These are phyloP conservation scores for Parmelia sp. DNA, from an alignment of 495 filamentous ascomycete species.

Conservation along the genomic window DNA sequence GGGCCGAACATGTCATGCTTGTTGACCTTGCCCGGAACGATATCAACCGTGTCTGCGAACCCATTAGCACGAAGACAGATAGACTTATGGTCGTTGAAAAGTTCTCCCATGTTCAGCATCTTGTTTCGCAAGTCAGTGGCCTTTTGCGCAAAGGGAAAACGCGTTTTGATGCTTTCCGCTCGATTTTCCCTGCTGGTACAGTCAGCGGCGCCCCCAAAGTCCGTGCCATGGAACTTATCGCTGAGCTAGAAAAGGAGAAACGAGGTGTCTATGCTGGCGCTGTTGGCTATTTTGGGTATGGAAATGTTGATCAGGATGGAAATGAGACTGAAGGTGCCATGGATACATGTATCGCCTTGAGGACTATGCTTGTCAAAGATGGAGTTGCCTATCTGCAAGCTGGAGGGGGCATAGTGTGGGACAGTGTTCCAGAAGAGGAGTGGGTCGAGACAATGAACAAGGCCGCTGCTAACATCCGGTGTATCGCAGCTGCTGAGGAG, in stretches of 20 bases:
- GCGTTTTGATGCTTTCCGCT: slow-evolving; percentile 90
- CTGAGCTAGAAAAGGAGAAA: slow-evolving; percentile 88
- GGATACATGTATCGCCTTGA: slow-evolving; percentile 97
- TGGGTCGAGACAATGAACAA: slow-evolving; percentile 98
- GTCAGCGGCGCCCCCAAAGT: slow-evolving; percentile 95
- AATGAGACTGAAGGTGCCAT: slow-evolving; percentile 67
- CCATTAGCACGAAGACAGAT: slow-evolving; percentile 79
- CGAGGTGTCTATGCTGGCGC: slow-evolving; percentile 95
- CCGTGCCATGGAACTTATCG: slow-evolving; percentile 92
- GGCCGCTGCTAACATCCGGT: slow-evolving; percentile 77
- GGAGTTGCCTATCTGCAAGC: slow-evolving; percentile 89
- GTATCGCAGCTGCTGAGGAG: slow-evolving; percentile 77
- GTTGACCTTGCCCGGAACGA: slow-evolving; percentile 98
- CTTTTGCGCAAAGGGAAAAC: slow-evolving; percentile 74
- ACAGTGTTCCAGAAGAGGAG: slow-evolving; percentile 89
- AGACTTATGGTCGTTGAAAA: slow-evolving; percentile 91
- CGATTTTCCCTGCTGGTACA: slow-evolving; percentile 93
- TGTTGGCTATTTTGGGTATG: slow-evolving; percentile 85
- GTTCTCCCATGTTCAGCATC: slow-evolving; percentile 94
- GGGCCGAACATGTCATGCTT: slow-evolving; percentile 97
- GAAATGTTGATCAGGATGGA: slow-evolving; percentile 42
- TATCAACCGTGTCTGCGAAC: slow-evolving; percentile 92
- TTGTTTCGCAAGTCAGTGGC: slow-evolving; percentile 91
- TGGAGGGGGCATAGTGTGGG: slow-evolving; percentile 95
- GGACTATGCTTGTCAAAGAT: slow-evolving; percentile 93